These are phyloP conservation scores for Dothiorella sarmentorum DNA, from an alignment of 2,329 filamentous ascomycete species.

Conservation along the genomic window DNA sequence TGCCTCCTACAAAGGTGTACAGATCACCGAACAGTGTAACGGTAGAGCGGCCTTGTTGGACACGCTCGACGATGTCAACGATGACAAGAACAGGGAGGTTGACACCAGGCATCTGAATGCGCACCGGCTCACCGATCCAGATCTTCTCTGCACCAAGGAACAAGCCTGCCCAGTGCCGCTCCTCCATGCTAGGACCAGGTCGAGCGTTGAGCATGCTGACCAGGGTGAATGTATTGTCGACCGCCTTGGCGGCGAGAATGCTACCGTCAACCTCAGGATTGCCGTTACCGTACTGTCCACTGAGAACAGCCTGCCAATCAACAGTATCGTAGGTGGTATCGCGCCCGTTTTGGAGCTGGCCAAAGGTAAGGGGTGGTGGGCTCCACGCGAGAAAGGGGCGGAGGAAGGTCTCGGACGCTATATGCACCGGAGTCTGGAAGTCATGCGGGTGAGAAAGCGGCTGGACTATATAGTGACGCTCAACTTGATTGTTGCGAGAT, in stretches of 20 bases:
- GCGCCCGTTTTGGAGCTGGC: conserved; percentile 40
- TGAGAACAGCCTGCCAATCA: conserved; percentile 44
- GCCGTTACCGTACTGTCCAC: conserved; percentile 45
- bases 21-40: conserved; percentile 47
- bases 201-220: conserved; percentile 46
- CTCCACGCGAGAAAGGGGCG: conserved; percentile 60
- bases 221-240: conserved; percentile 55
- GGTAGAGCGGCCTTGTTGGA: conserved; percentile 20
- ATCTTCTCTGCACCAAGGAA: conserved; percentile 59
- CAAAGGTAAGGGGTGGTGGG: conserved; percentile 50
- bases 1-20: conserved; percentile 46
- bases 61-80: conserved; percentile 42
- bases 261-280: conserved; percentile 55
- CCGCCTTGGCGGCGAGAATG: conserved; percentile 54
- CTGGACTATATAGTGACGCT: conserved; percentile 44
- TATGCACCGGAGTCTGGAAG: conserved; percentile 39
- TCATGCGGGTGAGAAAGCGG: conserved; percentile 48
- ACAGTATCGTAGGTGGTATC: conserved; percentile 47
- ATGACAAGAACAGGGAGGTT: conserved; percentile 46
- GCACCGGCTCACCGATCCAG: conserved; percentile 57
- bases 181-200: conserved; percentile 37
- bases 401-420: conserved; percentile 44
- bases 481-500: conserved; percentile 28
- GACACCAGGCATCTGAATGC: conserved; percentile 45
- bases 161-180: conserved; percentile 51